Conservation (phyloP, 1,139 yeast species). For the Lodderomyces oxycetoniae region DNA sequence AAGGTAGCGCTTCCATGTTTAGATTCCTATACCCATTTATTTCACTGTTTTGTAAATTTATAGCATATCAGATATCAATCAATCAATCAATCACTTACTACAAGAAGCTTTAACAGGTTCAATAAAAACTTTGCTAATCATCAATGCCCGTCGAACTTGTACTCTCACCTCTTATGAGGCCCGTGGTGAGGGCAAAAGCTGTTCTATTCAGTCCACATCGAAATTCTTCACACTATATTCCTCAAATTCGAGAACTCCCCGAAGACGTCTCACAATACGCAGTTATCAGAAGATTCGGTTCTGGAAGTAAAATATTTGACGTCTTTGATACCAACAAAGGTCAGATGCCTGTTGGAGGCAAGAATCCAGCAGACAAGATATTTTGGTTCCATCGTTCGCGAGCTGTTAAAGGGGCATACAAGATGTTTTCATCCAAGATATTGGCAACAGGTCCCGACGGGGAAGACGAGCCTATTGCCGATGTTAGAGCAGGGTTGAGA, state of each 20-base stretch:
- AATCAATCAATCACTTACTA: too few relatives aligned
- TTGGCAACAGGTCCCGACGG: conserved; percentile 40
- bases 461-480: conserved; percentile 54
- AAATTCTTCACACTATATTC: conserved; percentile 51
- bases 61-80: too few relatives aligned
- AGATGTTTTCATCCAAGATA: conserved; percentile 43
- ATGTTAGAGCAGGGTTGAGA: conserved; percentile 55
- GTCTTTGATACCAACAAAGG: conserved; percentile 46
- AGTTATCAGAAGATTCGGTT: conserved; percentile 51
- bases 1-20: too few relatives aligned
- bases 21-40: too few relatives aligned
- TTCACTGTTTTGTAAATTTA: too few relatives aligned
- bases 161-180: conserved; percentile 56
- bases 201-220: conserved; percentile 55
- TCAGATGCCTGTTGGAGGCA: conserved; percentile 32
- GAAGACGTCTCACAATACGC: conserved; percentile 37
- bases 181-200: conserved; percentile 52
- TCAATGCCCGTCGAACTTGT: conserved; percentile 56
- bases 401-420: conserved; percentile 62
- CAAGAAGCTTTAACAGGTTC: too few relatives aligned
- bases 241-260: conserved; percentile 43
- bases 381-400: conserved; percentile 55
- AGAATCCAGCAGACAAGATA: conserved; percentile 35
- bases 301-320: conserved; percentile 52
- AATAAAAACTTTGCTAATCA: conserved; percentile 5